Conservation (phyloP, 805 yeast genomes). For the Suhomyces faveliae region DNA sequence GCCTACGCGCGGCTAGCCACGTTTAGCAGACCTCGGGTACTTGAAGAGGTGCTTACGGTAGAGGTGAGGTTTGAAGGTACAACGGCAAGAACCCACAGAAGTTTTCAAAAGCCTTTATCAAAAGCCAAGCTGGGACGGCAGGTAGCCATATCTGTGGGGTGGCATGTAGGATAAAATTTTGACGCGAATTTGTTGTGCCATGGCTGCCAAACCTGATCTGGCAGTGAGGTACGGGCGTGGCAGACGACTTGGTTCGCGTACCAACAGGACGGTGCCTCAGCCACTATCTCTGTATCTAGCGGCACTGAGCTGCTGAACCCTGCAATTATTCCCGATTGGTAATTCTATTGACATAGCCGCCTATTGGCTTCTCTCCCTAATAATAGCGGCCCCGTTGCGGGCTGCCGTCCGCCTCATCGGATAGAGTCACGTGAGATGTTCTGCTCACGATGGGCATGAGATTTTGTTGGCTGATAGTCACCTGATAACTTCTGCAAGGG, state of each 20-base stretch:
- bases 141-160: neutral
- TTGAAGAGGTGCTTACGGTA: neutral
- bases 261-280: neutral
- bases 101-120: neutral
- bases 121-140: neutral
- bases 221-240: neutral
- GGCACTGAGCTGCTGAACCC: neutral
- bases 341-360: neutral
- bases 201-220: neutral
- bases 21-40: neutral
- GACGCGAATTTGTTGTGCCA: neutral
- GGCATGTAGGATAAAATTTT: neutral
- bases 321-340: neutral
- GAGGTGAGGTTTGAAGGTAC: neutral
- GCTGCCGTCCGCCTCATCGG: no score
- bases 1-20: constrained; percentile 1
- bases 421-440: neutral
- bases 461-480: neutral
- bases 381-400: no score
- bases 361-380: neutral
- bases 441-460: neutral
- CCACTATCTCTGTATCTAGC: neutral
- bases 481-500: neutral
- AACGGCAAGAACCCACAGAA: neutral
- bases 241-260: neutral